Conservation (phyloP, 1,284 basidiomycete species). For the Phellinidium pouzarii region DNA sequence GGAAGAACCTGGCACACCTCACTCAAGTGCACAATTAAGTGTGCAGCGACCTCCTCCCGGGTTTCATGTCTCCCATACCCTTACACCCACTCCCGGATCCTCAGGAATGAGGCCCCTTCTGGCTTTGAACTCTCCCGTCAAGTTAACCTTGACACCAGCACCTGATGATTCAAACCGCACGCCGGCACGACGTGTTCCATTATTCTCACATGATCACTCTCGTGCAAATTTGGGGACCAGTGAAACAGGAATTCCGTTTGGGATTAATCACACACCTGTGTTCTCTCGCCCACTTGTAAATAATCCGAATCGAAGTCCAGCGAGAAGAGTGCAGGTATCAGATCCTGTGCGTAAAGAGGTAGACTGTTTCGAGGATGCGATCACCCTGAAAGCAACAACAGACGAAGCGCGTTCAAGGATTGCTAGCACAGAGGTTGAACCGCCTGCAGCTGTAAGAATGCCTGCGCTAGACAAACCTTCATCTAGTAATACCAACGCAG, state of each 20-base stretch:
- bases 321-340: not conserved
- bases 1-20: not conserved
- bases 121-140: conserved; percentile 11
- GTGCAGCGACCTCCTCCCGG: conserved; percentile 16
- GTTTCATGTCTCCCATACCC: not conserved
- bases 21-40: not conserved
- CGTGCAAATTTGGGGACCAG: not conserved
- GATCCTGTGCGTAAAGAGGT: not conserved
- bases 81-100: not conserved
- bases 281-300: conserved; percentile 19
- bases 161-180: conserved; percentile 6
- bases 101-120: not conserved
- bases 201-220: not conserved
- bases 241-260: not conserved
- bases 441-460: not conserved
- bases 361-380: not conserved
- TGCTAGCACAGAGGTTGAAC: not conserved
- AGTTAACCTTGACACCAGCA: conserved; percentile 6
- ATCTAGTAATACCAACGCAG: not conserved
- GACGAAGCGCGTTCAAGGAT: not conserved
- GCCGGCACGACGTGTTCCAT: conserved; percentile 4
- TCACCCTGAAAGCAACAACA: too few species aligned
- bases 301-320: conserved; percentile 18
- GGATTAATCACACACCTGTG: conserved; percentile 15
- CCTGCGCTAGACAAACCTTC: too few species aligned